phyloP scores from a whole-genome alignment of 495 filamentous ascomycete species.

The Penicillium manginii region DNA sequence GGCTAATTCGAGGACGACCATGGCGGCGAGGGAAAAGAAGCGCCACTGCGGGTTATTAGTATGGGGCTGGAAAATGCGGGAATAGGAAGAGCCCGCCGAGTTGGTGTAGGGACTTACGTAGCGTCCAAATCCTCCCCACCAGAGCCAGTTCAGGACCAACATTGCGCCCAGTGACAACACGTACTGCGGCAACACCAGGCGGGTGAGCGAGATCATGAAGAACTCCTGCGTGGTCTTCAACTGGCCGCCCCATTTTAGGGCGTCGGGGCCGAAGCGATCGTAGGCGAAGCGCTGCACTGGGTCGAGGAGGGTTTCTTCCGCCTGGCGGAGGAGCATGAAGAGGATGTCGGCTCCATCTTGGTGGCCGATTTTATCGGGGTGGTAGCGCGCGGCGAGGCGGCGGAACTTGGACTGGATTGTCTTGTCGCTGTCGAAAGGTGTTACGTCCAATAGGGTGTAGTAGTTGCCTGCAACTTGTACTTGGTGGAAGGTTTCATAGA shows the following conservation, averaged over 20 bases:
- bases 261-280: conserved; percentile 83
- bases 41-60: no score
- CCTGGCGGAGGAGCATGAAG: conserved; percentile 81
- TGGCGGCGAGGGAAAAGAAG: conserved; percentile 70
- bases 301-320: conserved; percentile 81
- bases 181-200: conserved; percentile 65
- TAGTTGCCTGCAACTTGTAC: conserved; percentile 72
- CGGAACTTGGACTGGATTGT: conserved; percentile 84
- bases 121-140: conserved; percentile 81
- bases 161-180: conserved; percentile 61
- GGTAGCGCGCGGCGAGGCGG: conserved; percentile 78
- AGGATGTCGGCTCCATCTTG: conserved; percentile 51
- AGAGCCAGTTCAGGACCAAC: conserved; percentile 70
- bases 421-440: conserved; percentile 68
- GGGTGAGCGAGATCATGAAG: conserved; percentile 64
- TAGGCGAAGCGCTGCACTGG: conserved; percentile 87
- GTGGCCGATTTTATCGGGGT: conserved; percentile 79
- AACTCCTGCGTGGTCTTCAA: conserved; percentile 76
- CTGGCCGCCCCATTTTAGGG: conserved; percentile 64
- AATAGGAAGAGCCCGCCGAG: no score
- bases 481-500: conserved; percentile 89
- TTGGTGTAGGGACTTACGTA: conserved; percentile 48
- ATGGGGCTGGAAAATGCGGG: no score
- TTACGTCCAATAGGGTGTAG: conserved; percentile 74
- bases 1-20: conserved; percentile 75